Evolutionary conservation across 345 rosid genomes (phyloP), one percentile per base, ranked within the genome.

Genomic region (Citrus maxima): DNA sequence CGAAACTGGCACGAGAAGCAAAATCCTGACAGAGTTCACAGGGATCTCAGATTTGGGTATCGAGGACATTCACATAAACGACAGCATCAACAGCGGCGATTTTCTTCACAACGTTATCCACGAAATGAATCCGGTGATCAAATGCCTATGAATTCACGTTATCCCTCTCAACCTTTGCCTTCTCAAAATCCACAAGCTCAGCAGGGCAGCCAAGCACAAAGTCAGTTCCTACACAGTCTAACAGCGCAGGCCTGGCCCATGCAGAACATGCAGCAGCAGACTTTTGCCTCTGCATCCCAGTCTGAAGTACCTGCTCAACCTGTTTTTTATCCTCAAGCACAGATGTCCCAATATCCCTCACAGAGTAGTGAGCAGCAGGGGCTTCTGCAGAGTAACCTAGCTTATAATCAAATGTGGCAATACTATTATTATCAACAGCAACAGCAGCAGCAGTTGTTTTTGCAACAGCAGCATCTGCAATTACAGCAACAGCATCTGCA

Each of bases 371-470:
- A 81, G 81, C 93, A 87, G 78, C 80, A 78, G 19, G 88, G 80
- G 56, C 82, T 80, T 77, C 51, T 80, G 81, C 90, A 87, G 84
- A 85, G 83, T 82, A 85, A 73, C 65, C 84, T 86, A 80, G 90
- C 89, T 46, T 88, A 93, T 85, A 85, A 88, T 80, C 93, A 92
- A 71, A 88, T 86, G 90, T 93, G 93, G 94, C 98, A 93, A 77
- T 87, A 92, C 56, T 95, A 91, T 82, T 91, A 88, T 83, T 88
- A 88, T 82, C 87, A 88, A 80, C 89, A 91, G 70, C 87, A 88
- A 79, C 89, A 91, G 51, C 91, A 90, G 71, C 91, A 90, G 66
- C 82, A 80, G 73, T 73, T 77, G 40, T 69, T 82, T 72, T 74
- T 71, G 75, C 90, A 82, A 81, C 91, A 86, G 54, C 88, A 84